Evolutionary conservation across 805 yeast genomes (phyloP).

Genomic region (Metschnikowia similis): DNA sequence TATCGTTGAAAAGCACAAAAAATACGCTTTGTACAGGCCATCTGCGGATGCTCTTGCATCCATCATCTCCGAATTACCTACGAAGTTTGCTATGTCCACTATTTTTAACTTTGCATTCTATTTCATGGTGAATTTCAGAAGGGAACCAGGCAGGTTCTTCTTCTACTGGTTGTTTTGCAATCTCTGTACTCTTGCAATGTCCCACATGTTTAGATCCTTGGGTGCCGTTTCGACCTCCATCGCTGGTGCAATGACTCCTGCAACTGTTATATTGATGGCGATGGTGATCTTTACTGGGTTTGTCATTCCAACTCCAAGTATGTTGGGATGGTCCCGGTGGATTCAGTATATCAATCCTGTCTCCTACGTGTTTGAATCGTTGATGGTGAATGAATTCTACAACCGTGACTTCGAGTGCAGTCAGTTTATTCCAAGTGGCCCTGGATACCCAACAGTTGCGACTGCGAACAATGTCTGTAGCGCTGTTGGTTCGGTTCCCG

Average conservation of each 20-base stretch:
- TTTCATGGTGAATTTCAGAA: slow-evolving; percentile 31
- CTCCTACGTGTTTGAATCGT: slow-evolving; percentile 46
- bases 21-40: slow-evolving; percentile 68
- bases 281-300: slow-evolving; percentile 54
- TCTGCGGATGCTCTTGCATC: slow-evolving; percentile 68
- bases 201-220: slow-evolving; percentile 38
- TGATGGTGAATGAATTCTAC: slow-evolving; percentile 64
- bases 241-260: slow-evolving; percentile 44
- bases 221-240: slow-evolving; percentile 40
- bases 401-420: slow-evolving; percentile 53
- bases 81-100: slow-evolving; percentile 40
- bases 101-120: slow-evolving; percentile 30
- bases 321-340: slow-evolving; percentile 34
- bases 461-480: slow-evolving; percentile 48
- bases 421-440: slow-evolving; percentile 57
- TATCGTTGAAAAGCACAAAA: slow-evolving; percentile 66
- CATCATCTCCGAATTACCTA: slow-evolving; percentile 58
- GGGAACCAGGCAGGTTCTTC: slow-evolving; percentile 35
- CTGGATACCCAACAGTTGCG: slow-evolving; percentile 41
- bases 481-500: slow-evolving; percentile 56
- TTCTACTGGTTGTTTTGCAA: slow-evolving; percentile 31
- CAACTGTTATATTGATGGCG: slow-evolving; percentile 43
- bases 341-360: slow-evolving; percentile 41
- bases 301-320: slow-evolving; percentile 38
- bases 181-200: slow-evolving; percentile 27